A percentile compares a stretch with the other conserved stretches of the same genome.
Conservation (phyloP, 2,329 filamentous ascomycete species). For the Clarireedia paspali region DNA sequence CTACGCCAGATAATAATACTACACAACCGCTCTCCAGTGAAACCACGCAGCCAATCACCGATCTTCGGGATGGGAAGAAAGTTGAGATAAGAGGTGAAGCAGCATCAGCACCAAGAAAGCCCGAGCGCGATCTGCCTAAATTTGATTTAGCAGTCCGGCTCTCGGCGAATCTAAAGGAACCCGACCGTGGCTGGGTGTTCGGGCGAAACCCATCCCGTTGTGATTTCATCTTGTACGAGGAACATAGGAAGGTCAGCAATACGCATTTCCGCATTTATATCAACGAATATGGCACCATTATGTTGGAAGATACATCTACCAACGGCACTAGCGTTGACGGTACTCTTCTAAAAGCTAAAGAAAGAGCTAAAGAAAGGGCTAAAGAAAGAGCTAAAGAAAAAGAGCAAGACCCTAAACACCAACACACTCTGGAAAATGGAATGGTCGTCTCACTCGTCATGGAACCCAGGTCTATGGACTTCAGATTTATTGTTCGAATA, state of each 20-base stretch:
- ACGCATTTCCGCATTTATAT: conserved; percentile 92
- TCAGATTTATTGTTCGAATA: conserved; percentile 72
- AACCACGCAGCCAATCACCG: too few relatives aligned
- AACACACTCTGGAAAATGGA: conserved; percentile 28
- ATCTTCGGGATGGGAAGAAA: too few relatives aligned
- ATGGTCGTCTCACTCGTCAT: conserved; percentile 27
- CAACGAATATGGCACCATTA: conserved; percentile 76
- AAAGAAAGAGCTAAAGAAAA: conserved; percentile 42
- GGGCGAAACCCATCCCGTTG: conserved; percentile 66
- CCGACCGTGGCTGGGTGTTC: conserved; percentile 71
- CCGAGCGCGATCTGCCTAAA: conserved; percentile 17
- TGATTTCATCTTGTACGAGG: conserved; percentile 65
- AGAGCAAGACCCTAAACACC: too few relatives aligned
- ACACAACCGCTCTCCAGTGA: too few relatives aligned
- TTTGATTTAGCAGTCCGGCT: conserved; percentile 72
- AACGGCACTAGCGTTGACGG: conserved; percentile 92
- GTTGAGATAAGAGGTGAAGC: conserved; percentile 12
- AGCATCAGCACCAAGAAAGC: conserved; percentile 12
- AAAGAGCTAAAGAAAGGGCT: too few relatives aligned
- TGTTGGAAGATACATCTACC: conserved; percentile 92
- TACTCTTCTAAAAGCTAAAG: conserved; percentile 52
- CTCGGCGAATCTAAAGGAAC: conserved; percentile 64
- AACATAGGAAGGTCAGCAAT: conserved; percentile 77
- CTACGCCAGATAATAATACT: too few relatives aligned
- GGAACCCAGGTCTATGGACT: conserved; percentile 43